Evolutionary conservation across 2,329 filamentous ascomycete genomes (phyloP), one percentile per base, ranked within the genome.

Genomic region (Hirsutella minnesotensis): DNA sequence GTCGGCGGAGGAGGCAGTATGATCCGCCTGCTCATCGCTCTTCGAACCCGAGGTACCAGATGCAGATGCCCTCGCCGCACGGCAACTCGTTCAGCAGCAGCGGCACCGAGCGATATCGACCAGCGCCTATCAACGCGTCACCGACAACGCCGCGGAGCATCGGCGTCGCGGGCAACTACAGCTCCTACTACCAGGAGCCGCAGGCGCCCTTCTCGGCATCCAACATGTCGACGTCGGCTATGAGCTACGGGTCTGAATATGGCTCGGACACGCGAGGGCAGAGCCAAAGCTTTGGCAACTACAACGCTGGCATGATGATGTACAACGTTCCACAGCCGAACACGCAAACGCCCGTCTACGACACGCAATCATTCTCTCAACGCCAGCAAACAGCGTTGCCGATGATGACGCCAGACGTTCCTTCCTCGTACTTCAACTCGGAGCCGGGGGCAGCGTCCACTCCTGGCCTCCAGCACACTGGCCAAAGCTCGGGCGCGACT

Each of bases 311-410:
- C 43, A 76, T 77, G 49, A 79, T 90, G 68, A 81, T 92, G 74
- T 94, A 94, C 69, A 81, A 80, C 66, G 82, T 89, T 55, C 69
- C 73, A 57, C 79, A 81, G 59, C 68, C 78, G 55, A 69, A 67
- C 47, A 66, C 71, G 49, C 75, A 77, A 64, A 69, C 68, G 65
- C 61, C 77, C 67, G 70, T 82, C 65, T 94, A 94, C 67, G 84
- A 90, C 63, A 68, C 78, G 57, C 77, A 81, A 59, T 81, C 81
- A 58, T 94, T 87, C 67, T 74, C 81, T 56, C 69, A 79, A 53
- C 81, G 83, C 68, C 84, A 87, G 58, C 76, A 82, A 65, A 78
- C 83, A 71, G 77, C 75, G 47, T 77, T 92, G 66, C 83, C 87
- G 60, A 84, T 87, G 66, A 70, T 77, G 60, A 50, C 58, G 33